A percentile compares a stretch with the other conserved stretches of the same genome.
These are phyloP conservation scores for Lasiosphaeris hirsuta DNA, from an alignment of 495 filamentous ascomycete genomes.

Conservation along the genomic window DNA sequence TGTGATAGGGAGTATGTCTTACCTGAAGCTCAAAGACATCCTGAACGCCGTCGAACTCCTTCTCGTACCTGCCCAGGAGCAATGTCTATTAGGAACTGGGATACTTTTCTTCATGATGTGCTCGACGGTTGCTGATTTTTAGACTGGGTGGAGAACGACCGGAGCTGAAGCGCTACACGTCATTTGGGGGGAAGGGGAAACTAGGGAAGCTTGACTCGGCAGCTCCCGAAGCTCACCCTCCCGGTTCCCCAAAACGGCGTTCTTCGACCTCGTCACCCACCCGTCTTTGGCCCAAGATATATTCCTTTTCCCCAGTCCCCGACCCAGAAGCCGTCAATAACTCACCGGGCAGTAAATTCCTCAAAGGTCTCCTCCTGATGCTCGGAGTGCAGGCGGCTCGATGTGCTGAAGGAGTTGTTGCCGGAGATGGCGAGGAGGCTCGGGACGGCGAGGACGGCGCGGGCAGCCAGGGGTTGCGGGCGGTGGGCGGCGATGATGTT, in stretches of 20 bases:
- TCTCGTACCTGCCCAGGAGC: slow-evolving; percentile 75
- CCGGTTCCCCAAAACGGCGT: not conserved
- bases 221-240: not conserved
- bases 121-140: not conserved
- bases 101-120: not conserved
- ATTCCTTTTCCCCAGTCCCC: slow-evolving; percentile 1
- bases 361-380: slow-evolving; percentile 93
- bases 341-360: slow-evolving; percentile 98
- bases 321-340: slow-evolving; percentile 7
- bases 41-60: slow-evolving; percentile 95
- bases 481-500: slow-evolving; percentile 58
- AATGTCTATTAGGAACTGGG: slow-evolving; percentile 31
- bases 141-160: not conserved
- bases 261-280: too few species aligned
- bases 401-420: slow-evolving; percentile 64
- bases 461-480: slow-evolving; percentile 43
- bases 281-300: not conserved
- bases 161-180: too few species aligned
- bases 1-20: slow-evolving; percentile 29
- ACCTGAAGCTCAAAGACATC: slow-evolving; percentile 99
- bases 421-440: slow-evolving; percentile 39
- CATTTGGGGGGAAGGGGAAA: too few species aligned
- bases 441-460: slow-evolving; percentile 38
- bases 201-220: too few species aligned
- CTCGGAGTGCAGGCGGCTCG: slow-evolving; percentile 52